These are phyloP conservation scores for Lipomyces kockii DNA, from an alignment of 805 yeast genomes.

Conservation along the genomic window DNA sequence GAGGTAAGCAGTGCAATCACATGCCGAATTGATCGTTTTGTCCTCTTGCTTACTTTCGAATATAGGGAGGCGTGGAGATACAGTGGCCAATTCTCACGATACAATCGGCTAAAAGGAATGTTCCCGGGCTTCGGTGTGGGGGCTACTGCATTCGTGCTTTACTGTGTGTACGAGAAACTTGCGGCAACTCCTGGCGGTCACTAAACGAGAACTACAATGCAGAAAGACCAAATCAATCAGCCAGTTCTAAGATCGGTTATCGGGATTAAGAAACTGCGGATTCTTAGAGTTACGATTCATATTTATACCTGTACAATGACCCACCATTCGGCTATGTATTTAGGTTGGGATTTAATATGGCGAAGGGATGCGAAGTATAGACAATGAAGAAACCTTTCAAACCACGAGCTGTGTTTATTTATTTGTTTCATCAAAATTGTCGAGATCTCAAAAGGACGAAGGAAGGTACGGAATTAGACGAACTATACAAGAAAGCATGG, in stretches of 20 bases:
- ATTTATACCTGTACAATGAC: neutral
- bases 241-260: too few species aligned
- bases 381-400: neutral
- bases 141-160: conserved; percentile 70
- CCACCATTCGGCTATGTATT: neutral
- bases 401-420: neutral
- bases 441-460: neutral
- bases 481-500: neutral
- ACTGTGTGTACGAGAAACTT: conserved; percentile 61
- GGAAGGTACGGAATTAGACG: neutral
- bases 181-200: conserved; percentile 23
- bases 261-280: neutral
- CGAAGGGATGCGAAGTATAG: neutral
- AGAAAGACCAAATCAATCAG: too few species aligned
- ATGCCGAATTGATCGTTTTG: neutral
- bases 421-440: neutral
- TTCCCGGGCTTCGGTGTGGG: conserved; percentile 85
- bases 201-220: neutral
- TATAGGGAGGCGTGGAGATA: conserved; percentile 89
- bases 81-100: conserved; percentile 76
- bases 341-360: neutral
- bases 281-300: neutral
- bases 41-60: neutral
- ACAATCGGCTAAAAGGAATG: conserved; percentile 67
- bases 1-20: conserved; percentile 43